Evolutionary conservation across 2,329 filamentous ascomycete genomes (phyloP), one percentile per base, ranked within the genome.

Genomic region (Metarhizium rileyi): DNA sequence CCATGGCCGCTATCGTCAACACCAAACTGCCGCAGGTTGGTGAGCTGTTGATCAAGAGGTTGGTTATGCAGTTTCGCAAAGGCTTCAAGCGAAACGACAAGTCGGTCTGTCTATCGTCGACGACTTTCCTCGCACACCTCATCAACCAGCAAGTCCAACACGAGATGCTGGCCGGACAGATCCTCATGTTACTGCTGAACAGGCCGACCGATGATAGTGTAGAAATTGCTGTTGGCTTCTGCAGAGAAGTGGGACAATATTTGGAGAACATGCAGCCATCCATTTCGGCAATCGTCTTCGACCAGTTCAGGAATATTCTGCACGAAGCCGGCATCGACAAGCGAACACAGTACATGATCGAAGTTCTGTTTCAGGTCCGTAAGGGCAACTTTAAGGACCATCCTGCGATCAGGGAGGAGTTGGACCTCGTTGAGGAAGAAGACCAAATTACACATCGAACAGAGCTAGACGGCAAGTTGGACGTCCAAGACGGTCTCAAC

Each of bases 341-440:
- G 75, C 80, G 93, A 56, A 90, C 91, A n/a, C 93, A 98, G 70
- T 98, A 97, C 69, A 95, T 95, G 87, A 91, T 98, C 50, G 93
- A 98, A 66, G 93, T 97, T 5, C 71, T 98, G 41, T 98, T 98
- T 66, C 90, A 98, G 70, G 86, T 96, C 50, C 81, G 93, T 55
- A 95, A 96, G 69, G 91, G 97, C 69, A 86, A 86, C 60, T 98
- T 95, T 75, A 95, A 95, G 72, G 90, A 97, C 61, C 90, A 97
- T 60, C 89, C 85, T 18, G 84, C 90, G 1, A 74, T 97, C 59
- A 90, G 84, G 66, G 90, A 96, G 63, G 93, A 98, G 65, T 73
- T 98, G 50, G 93, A 98, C 67, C 68, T 98, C 43, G 88, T 98
- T 8, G 91, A 97, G 68, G 93, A 98, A 68, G 91, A 97, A 66